Evolutionary conservation across 805 yeast genomes (phyloP), one percentile per base, ranked within the genome.

Genomic region (Starmerella apis): DNA sequence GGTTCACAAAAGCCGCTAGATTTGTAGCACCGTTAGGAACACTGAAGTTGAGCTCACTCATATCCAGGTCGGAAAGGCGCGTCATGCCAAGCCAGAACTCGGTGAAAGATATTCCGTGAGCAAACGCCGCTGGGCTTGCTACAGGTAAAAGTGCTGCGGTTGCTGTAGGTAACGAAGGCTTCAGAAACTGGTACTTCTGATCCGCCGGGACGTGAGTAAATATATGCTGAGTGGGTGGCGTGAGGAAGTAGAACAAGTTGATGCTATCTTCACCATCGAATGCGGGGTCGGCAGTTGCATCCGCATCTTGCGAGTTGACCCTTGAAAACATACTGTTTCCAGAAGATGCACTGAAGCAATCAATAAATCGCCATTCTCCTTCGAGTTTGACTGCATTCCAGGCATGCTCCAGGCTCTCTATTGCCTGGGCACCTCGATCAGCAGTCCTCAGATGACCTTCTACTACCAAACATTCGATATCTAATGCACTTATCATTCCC

Each of bases 131-230:
- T 0, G 95, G 88, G 61, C 86, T 84, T n/a, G 82, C 77, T 27
- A 94, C 75, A 0, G 98, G 98, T 44, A 90, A 69, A 42, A 86
- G 78, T 51, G 86, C 72, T 14, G 92, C 88, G 20, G 82, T 77
- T 56, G 78, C 73, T 31, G 83, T 82, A 54, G 85, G 88, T 53
- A 90, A 69, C 2, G 94, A 85, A 3, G 96, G 97, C 6, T 25
- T 30, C 19, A 90, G 77, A 66, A 85, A 95, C 65, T 92, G 98
- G 56, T 84, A 81, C 52, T 78, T 81, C 38, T 78, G 78, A 51
- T 79, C 79, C 16, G 79, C 72, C 13, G 98, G 97, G 43, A 86
- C 79, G 65, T 92, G 98, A 0, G 96, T 83, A 55, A 81, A 82
- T 14, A 92, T 76, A 37, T 86, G 62, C 50, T 79, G 76, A 48